A percentile compares a stretch with the other conserved stretches of the same genome.
phyloP scores from a whole-genome alignment of 2,329 filamentous ascomycete genomes.

The Teratosphaeria viscida region DNA sequence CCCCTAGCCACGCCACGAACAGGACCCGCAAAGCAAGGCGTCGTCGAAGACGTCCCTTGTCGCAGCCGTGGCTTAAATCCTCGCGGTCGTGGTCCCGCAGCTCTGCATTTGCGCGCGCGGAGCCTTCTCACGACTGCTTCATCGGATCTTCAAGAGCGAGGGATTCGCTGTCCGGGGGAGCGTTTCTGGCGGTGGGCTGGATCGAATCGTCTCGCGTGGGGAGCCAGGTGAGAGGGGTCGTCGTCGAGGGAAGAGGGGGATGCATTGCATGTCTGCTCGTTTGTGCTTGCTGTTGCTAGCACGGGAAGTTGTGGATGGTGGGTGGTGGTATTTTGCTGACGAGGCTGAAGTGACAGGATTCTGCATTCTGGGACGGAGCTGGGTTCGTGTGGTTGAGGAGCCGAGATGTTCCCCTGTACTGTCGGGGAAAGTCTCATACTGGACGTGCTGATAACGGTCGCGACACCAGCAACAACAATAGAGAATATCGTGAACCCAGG shows the following conservation, averaged over 20 bases:
- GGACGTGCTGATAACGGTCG: neutral
- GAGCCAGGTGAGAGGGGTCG: neutral
- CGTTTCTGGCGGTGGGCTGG: constrained; percentile 34
- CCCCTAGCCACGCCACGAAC: constrained; percentile 20
- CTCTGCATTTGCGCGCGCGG: constrained; percentile 23
- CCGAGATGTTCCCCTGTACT: neutral
- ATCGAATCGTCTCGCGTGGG: constrained; percentile 18
- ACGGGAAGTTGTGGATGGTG: neutral
- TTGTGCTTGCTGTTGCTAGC: neutral
- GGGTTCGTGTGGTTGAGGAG: neutral
- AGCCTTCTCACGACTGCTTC: constrained; percentile 24
- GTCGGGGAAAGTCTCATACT: too few species aligned
- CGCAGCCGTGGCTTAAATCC: constrained; percentile 35
- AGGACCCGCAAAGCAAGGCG: constrained; percentile 20
- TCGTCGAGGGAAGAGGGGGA: neutral
- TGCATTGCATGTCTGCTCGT: neutral
- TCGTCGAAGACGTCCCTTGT: constrained; percentile 37
- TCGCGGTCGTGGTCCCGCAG: constrained; percentile 27
- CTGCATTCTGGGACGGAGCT: neutral
- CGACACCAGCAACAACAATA: neutral
- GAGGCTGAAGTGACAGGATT: neutral
- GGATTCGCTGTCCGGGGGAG: constrained; percentile 32
- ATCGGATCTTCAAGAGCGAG: constrained; percentile 32
- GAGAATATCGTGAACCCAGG: neutral
- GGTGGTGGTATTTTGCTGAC: neutral